These are phyloP conservation scores for Lasiodiplodia sp. DNA, from an alignment of 2,329 filamentous ascomycete genomes.

Conservation along the genomic window DNA sequence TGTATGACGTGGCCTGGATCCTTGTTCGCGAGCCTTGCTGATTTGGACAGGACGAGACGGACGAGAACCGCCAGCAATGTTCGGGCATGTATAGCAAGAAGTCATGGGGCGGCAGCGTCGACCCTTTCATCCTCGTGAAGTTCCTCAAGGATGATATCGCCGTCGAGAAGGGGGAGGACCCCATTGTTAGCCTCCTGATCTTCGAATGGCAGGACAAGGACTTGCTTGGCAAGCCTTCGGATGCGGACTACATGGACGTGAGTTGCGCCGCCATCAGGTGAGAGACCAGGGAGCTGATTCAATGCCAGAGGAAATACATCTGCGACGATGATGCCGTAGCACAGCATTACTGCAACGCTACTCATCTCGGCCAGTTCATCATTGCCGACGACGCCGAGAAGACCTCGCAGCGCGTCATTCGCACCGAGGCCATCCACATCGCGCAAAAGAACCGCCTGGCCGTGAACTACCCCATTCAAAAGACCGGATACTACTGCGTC, in stretches of 20 bases:
- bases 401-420: slow-evolving; percentile 73
- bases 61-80: slow-evolving; percentile 76
- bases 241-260: slow-evolving; percentile 40
- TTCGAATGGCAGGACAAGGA: slow-evolving; percentile 93
- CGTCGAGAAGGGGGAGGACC: slow-evolving; percentile 59
- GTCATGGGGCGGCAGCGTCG: slow-evolving; percentile 84
- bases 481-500: slow-evolving; percentile 96
- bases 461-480: slow-evolving; percentile 83
- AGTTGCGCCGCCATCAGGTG: slow-evolving; percentile 40
- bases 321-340: slow-evolving; percentile 77
- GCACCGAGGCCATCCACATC: slow-evolving; percentile 82
- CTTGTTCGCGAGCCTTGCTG: slow-evolving; percentile 26
- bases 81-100: slow-evolving; percentile 92
- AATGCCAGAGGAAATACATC: slow-evolving; percentile 67
- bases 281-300: slow-evolving; percentile 33
- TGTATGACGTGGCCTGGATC: slow-evolving; percentile 34
- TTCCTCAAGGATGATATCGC: slow-evolving; percentile 68
- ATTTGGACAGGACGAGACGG: slow-evolving; percentile 72
- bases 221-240: slow-evolving; percentile 72
- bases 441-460: slow-evolving; percentile 68
- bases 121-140: slow-evolving; percentile 88
- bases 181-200: slow-evolving; percentile 82
- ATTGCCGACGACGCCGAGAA: slow-evolving; percentile 77
- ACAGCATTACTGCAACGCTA: slow-evolving; percentile 73
- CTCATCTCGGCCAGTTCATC: slow-evolving; percentile 85